Evolutionary conservation across 169 alveolate genomes (phyloP), one percentile per base, ranked within the genome.

Genomic region (Cryptosporidium parvum): DNA sequence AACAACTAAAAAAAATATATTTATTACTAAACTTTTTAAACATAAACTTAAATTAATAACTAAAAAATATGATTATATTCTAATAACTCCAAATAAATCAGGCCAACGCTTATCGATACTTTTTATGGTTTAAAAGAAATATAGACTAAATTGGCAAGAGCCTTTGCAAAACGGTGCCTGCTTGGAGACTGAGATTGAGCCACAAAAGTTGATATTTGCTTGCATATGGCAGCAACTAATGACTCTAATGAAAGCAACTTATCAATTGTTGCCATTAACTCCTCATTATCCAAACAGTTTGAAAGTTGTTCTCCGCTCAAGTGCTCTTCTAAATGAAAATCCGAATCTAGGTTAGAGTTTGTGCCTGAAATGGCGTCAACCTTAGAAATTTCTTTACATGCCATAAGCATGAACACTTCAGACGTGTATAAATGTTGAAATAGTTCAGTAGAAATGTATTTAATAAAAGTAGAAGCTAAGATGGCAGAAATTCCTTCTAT

Each of bases 121-220:
- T 3, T 16, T 65, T 39, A 80, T 21, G 89, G 89, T 37, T 80
- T 80, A 48, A 59, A 80, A 12, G 89, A 80, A 61, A 80, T 62
- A 62, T 80, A 80, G 1, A 80, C 89, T 21, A 80, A 62, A 48
- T 80, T 80, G 10, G 89, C 89, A 5, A 80, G 48, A n/a, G 89
- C 89, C 35, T 80, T 80, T 2, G 89, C 89, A 45, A 80, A 80
- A 18, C 89, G 61, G 67, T 80, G 75, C 62, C 89, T 59, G 42
- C 89, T 80, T 21, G 89, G 89, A n/a, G 89, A 80, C 5, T 80
- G 73, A 14, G 89, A 80, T 9, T 80, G 89, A 37, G 89, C 89
- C n/a, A 80, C 89, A 80, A 80, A 80, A 14, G 89, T 61, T 45
- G 89, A 80, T 37, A 80, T 80, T 65, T 80, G 89, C 42, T 80